Base-by-base conservation (phyloP, 148 eudicot genomes). In the Dysphania ambrosioides region DNA sequence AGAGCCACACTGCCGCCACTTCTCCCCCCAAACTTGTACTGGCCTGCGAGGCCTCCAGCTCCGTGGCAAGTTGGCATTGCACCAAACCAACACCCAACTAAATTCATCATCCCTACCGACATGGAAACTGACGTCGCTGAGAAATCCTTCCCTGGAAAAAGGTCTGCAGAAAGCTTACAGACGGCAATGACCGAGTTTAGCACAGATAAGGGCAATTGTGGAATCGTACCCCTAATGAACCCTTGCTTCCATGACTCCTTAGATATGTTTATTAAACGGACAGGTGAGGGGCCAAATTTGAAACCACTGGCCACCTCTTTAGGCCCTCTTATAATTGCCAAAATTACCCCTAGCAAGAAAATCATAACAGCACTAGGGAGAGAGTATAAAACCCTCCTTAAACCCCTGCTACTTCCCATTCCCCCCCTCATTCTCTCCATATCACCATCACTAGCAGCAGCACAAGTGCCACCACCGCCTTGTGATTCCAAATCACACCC, bases 31-130 rank as follows among this genome's bases (percentile, higher is more conserved):
- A 93, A 93, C 79, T 89, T 91, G 84, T 93, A 93, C 72, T 93
- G 98, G 65, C 98, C 98, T 7, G 98, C 98, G 10, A 93, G 84
- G n/a, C 98, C 98, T 0, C 98, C 98, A 0, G 98, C 98, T 16
- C 98, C 98, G 66, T 93, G 98, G 77, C 98, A 93, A 23, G 85
- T 75, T 1, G 98, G 98, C 88, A 93, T 82, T 4, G 95, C 98
- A 31, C 98, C 98, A 11, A 93, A 91, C 98, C 98, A 91, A 68
- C 98, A 93, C 71, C 98, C 97, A 0, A 88, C 83, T 26, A 93
- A 66, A 71, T 93, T 93, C 98, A 93, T 93, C 74, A 83, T 41
- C 42, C 98, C 98, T 0, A 93, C 98, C 0, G 93, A 76, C 29
- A 86, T 77, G 0, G 98, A 88, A 2, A 93, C 83, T 0, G 98